Evolutionary conservation across 148 eudicot species (phyloP), one percentile per base, ranked within the genome.

Genomic region (Amaranthus cruentus): DNA sequence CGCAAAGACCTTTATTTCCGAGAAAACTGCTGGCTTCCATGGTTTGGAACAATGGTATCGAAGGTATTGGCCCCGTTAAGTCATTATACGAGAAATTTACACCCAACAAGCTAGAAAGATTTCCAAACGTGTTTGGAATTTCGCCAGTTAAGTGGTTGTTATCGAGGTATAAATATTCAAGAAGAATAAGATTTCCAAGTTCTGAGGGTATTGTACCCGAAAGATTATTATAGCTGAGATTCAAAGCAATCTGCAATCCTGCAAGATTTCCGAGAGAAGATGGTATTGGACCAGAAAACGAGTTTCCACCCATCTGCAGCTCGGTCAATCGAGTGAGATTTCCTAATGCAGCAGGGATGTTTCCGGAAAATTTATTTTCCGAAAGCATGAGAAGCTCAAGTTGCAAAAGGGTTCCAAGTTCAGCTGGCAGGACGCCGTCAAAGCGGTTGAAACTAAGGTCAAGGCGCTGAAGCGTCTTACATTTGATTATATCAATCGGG

Each of bases 291-390:
- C 92, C 97, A 2, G 91, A 95, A 55, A 95, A 70, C 4, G 66
- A 79, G 79, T 92, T 95, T 68, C 96, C 88, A 49, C 99, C 97
- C 96, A 95, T 90, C 68, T 90, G 91, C 78, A 95, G 85, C 80
- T 82, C 96, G 0, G 90, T 88, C 77, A 95, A 80, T 59, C 58
- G 99, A 44, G 94, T 83, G 47, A 95, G 92, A 47, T 88, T 90
- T 9, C 99, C 97, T 59, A 95, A 70, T 15, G 84, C 85, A 12
- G 76, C 78, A 8, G 99, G 97, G 68, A 95, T 90, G 60, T 62
- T 75, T 50, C 99, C 96, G 48, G 89, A 84, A 6, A 95, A 84
- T 66, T 83, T 77, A 75, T 95, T 95, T 43, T 87, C 96, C 6
- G 97, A 92, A 71, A 95, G 81, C 80, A 90, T 81, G 59, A 95